Evolutionary conservation across 164 flowering plant genomes (phyloP).

Genomic region (Cinnamomum micranthum): DNA sequence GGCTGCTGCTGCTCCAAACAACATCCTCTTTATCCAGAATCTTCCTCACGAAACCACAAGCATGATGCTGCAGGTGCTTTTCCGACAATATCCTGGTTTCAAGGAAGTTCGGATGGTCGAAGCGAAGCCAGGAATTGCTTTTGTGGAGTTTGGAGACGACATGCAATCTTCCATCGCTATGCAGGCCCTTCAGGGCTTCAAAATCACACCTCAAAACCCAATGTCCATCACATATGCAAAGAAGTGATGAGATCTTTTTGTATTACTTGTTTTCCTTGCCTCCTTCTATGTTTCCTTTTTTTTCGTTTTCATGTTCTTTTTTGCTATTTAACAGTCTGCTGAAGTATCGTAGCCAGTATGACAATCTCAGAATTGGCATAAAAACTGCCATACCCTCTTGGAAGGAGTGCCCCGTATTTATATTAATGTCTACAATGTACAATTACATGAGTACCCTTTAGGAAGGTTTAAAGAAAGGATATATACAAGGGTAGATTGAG

Average conservation of each 20-base stretch:
- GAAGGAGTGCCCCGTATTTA: too few species aligned
- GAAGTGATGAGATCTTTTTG: conserved; percentile 35
- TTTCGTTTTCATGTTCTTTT: not conserved
- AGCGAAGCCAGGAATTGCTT: conserved; percentile 98
- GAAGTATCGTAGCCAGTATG: too few species aligned
- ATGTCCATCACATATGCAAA: conserved; percentile 82
- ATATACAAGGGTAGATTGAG: too few species aligned
- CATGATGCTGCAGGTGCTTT: conserved; percentile 76
- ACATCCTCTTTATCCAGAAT: conserved; percentile 82
- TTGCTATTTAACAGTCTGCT: too few species aligned
- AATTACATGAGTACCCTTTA: too few species aligned
- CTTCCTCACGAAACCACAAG: conserved; percentile 83
- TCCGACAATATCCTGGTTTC: conserved; percentile 88
- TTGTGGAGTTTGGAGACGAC: conserved; percentile 94
- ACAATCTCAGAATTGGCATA: too few species aligned
- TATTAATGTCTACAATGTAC: too few species aligned
- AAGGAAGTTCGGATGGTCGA: conserved; percentile 88
- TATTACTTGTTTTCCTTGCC: not conserved
- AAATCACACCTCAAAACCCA: conserved; percentile 74
- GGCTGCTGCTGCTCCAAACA: conserved; percentile 66
- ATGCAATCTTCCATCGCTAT: conserved; percentile 75
- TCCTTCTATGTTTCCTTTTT: not conserved
- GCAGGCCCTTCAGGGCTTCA: conserved; percentile 93
- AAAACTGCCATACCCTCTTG: too few species aligned
- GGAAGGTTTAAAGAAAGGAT: too few species aligned